These are phyloP conservation scores for Dothistroma pini DNA, from an alignment of 2,329 filamentous ascomycete genomes.

Conservation along the genomic window DNA sequence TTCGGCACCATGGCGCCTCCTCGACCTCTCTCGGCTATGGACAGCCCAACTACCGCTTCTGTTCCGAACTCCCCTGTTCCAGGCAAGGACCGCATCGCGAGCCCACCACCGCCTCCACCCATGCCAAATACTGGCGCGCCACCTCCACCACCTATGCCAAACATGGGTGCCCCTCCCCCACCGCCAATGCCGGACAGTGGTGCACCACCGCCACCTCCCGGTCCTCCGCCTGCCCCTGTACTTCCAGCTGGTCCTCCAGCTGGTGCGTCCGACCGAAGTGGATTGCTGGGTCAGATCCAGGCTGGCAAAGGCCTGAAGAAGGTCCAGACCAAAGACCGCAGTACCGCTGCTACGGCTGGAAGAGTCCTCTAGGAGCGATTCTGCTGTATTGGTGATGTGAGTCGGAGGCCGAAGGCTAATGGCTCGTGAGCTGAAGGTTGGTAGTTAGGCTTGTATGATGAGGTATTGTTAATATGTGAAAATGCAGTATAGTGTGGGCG, in stretches of 20 bases:
- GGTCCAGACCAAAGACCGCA: conserved; percentile 85
- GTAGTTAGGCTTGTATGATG: neutral
- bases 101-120: conserved; percentile 50
- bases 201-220: conserved; percentile 47
- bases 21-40: conserved; percentile 77
- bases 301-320: conserved; percentile 76
- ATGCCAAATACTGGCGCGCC: conserved; percentile 43
- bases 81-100: conserved; percentile 29
- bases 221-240: conserved; percentile 44
- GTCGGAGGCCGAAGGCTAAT: neutral
- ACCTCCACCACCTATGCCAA: conserved; percentile 40
- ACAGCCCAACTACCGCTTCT: conserved; percentile 48
- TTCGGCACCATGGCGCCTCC: conserved; percentile 97
- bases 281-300: conserved; percentile 79
- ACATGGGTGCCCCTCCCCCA: conserved; percentile 47
- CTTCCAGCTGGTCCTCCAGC: conserved; percentile 46
- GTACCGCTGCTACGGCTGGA: conserved; percentile 67
- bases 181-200: conserved; percentile 30
- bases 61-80: conserved; percentile 39
- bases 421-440: neutral
- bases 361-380: conserved; percentile 52
- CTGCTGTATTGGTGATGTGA: neutral
- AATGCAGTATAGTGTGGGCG: no score
- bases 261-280: conserved; percentile 43
- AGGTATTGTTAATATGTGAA: neutral